Percentiles rank a stretch among this genome's conserved stretches.
Conservation (phyloP, 2,329 filamentous ascomycete genomes). For the Myriosclerotinia curreyana region DNA sequence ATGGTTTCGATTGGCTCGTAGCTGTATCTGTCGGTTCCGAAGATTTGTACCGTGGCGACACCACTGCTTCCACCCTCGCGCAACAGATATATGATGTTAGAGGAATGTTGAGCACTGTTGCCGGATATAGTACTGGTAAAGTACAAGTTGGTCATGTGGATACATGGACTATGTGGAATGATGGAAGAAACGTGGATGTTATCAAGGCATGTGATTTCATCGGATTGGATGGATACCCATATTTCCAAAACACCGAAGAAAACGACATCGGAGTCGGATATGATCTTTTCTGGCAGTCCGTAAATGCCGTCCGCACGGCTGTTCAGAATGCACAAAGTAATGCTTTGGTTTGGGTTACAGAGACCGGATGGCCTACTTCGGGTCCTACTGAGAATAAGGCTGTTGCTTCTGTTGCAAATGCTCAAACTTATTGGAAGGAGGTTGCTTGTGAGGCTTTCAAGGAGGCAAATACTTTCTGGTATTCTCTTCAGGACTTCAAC, state of each 20-base stretch:
- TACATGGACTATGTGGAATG: slow-evolving; percentile 63
- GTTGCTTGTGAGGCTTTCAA: slow-evolving; percentile 58
- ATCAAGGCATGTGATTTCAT: slow-evolving; percentile 62
- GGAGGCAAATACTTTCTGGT: slow-evolving; percentile 58
- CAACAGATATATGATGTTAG: slow-evolving; percentile 50
- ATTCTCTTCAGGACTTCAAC: slow-evolving; percentile 55
- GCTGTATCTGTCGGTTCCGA: slow-evolving; percentile 62
- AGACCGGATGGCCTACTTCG: slow-evolving; percentile 62
- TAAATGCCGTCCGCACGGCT: slow-evolving; percentile 37
- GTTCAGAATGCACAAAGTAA: slow-evolving; percentile 46
- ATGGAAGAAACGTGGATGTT: slow-evolving; percentile 57
- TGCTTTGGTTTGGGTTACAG: slow-evolving; percentile 60
- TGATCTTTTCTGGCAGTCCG: slow-evolving; percentile 50
- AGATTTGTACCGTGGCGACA: slow-evolving; percentile 60
- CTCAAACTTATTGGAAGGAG: slow-evolving; percentile 61
- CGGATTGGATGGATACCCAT: slow-evolving; percentile 64
- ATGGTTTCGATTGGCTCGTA: slow-evolving; percentile 59
- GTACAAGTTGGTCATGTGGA: slow-evolving; percentile 63
- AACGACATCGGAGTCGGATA: slow-evolving; percentile 55
- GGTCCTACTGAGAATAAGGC: slow-evolving; percentile 55
- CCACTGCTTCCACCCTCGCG: slow-evolving; percentile 25
- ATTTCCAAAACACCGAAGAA: slow-evolving; percentile 57
- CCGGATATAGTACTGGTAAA: slow-evolving; percentile 50
- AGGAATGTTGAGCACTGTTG: slow-evolving; percentile 49
- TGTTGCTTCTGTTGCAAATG: slow-evolving; percentile 54